Evolutionary conservation across 139 green algal species (phyloP).

Genomic region (Tetradesmus lagerheimii): DNA sequence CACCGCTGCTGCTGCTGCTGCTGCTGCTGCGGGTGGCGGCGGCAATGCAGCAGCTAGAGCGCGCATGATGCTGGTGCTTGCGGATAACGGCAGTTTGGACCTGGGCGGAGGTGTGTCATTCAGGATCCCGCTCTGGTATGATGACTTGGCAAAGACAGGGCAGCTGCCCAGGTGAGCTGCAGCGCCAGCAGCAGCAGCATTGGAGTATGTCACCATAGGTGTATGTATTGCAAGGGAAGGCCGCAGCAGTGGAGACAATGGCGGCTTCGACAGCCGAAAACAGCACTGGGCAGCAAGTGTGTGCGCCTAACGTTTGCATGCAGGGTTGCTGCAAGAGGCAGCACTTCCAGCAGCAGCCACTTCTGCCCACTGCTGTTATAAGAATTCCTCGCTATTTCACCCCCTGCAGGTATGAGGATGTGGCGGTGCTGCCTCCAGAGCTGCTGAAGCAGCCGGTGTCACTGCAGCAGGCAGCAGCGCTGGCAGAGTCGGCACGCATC

Average conservation of each 20-base stretch:
- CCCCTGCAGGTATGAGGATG: slow-evolving; percentile 22
- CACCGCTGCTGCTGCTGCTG: slow-evolving; percentile 4
- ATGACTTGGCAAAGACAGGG: slow-evolving; percentile 44
- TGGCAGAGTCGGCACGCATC: not conserved
- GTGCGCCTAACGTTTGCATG: too few species aligned
- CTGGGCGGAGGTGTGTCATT: slow-evolving; percentile 23
- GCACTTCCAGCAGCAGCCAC: not conserved
- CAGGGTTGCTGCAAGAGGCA: too few species aligned
- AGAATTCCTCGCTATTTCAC: too few species aligned
- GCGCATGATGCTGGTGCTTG: slow-evolving; percentile 26
- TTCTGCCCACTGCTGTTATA: not conserved
- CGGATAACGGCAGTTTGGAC: slow-evolving; percentile 11
- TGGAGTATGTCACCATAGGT: too few species aligned
- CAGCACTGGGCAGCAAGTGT: too few species aligned
- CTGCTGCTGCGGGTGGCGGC: not conserved
- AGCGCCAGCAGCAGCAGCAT: not conserved
- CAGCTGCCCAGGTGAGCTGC: slow-evolving; percentile 17
- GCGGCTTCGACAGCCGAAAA: too few species aligned
- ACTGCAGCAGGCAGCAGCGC: not conserved
- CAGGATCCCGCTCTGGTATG: slow-evolving; percentile 38
- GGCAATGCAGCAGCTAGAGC: not conserved
- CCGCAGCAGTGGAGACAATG: not conserved
- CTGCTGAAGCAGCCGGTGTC: slow-evolving; percentile 33
- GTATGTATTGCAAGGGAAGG: not conserved
- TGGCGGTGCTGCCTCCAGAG: slow-evolving; percentile 10